These are phyloP conservation scores for Scutellaria baicalensis DNA, from an alignment of 257 asterid genomes.

Conservation along the genomic window DNA sequence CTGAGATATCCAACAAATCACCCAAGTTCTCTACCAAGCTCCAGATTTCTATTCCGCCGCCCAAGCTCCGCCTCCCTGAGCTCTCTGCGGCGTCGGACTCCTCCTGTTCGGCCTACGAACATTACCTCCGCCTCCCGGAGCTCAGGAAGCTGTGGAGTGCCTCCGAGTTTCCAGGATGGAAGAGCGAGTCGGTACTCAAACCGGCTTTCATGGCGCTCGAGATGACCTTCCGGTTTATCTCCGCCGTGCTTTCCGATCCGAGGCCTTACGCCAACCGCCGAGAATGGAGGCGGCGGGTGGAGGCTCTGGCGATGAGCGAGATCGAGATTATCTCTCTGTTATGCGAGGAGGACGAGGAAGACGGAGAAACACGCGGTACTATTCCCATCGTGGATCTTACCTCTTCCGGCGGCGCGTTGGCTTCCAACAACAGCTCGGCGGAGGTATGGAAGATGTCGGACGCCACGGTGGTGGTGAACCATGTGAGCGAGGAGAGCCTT, in stretches of 20 bases:
- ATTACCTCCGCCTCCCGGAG: slow-evolving; percentile 68
- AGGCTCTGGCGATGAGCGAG: slow-evolving; percentile 47
- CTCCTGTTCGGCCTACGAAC: slow-evolving; percentile 66
- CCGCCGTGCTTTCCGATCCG: slow-evolving; percentile 61
- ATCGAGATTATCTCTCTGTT: slow-evolving; percentile 54
- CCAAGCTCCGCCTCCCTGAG: slow-evolving; percentile 33
- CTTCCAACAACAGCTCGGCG: slow-evolving; percentile 58
- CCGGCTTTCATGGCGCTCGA: slow-evolving; percentile 78
- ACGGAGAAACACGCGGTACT: slow-evolving; percentile 44
- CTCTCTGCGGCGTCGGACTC: slow-evolving; percentile 67
- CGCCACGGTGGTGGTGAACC: slow-evolving; percentile 62
- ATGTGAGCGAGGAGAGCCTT: slow-evolving; percentile 67
- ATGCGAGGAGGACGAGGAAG: slow-evolving; percentile 67
- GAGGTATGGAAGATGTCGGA: slow-evolving; percentile 84
- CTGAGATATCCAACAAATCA: slow-evolving; percentile 53
- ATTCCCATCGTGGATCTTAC: slow-evolving; percentile 62
- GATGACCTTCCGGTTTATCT: slow-evolving; percentile 70
- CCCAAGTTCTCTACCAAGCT: slow-evolving; percentile 62
- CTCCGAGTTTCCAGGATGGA: slow-evolving; percentile 64
- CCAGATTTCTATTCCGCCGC: slow-evolving; percentile 56
- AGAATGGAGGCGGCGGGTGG: slow-evolving; percentile 76
- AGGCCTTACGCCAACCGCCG: slow-evolving; percentile 59
- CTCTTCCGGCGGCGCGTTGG: slow-evolving; percentile 32
- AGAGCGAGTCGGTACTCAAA: slow-evolving; percentile 43
- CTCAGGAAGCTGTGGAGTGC: slow-evolving; percentile 51